Evolutionary conservation across 345 rosid genomes (phyloP).

Genomic region (Salix caprea): DNA sequence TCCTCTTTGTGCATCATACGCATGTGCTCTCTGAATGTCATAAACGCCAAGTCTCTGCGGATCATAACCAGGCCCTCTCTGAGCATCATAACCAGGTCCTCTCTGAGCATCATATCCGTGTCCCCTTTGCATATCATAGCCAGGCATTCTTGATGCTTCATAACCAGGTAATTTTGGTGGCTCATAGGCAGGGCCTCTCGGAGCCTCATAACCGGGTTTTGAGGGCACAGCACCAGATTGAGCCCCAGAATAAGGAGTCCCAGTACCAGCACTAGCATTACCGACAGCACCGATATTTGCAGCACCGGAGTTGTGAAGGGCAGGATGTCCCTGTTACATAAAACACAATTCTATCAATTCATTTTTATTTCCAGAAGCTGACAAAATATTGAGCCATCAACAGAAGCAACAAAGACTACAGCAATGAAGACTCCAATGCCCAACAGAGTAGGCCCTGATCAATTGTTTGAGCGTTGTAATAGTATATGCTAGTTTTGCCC

Average conservation of each 20-base stretch:
- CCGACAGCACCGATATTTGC: conserved; percentile 25
- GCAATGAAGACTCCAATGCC: background rate
- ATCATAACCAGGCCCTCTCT: conserved; percentile 24
- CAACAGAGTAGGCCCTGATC: background rate
- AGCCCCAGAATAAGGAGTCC: conserved; percentile 46
- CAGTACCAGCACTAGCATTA: conserved; percentile 21
- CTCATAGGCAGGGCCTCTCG: conserved; percentile 33
- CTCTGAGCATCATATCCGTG: conserved; percentile 11
- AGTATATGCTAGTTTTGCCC: too few relatives aligned
- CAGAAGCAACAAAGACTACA: background rate
- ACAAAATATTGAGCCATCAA: background rate
- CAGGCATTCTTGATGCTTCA: conserved; percentile 10
- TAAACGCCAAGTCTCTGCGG: conserved; percentile 8
- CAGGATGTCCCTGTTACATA: conserved; percentile 40
- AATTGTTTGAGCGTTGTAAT: too few relatives aligned
- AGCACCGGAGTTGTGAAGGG: conserved; percentile 22
- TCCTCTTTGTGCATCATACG: conserved; percentile 25
- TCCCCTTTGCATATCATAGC: conserved; percentile 14
- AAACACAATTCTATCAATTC: conserved; percentile 13
- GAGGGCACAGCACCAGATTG: conserved; percentile 52
- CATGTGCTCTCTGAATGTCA: conserved; percentile 33
- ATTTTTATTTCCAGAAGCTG: background rate
- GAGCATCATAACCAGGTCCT: conserved; percentile 19
- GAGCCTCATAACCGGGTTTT: conserved; percentile 16
- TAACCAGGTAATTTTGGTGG: conserved; percentile 34